Percentiles rank a stretch among this genome's conserved stretches.
phyloP scores from a whole-genome alignment of 2,329 filamentous ascomycete genomes.

The Dichotomopilus funicola region DNA sequence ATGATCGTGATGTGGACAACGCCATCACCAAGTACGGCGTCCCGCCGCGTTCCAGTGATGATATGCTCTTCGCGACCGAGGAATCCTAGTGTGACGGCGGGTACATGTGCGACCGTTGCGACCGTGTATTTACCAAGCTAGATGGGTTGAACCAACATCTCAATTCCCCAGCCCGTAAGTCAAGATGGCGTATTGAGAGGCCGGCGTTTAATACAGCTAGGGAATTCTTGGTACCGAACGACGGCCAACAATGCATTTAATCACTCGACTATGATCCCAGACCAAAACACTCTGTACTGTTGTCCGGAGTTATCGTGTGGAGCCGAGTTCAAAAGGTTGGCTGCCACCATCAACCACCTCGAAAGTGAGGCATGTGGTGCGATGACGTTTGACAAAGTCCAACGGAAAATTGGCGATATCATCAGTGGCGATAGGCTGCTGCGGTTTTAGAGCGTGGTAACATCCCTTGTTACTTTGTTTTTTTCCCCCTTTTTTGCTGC shows the following conservation, averaged over 20 bases:
- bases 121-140: conserved; percentile 33
- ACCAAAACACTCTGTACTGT: conserved; percentile 36
- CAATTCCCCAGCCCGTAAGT: conserved; percentile 45
- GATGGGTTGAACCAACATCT: conserved; percentile 45
- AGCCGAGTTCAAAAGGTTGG: conserved; percentile 35
- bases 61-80: conserved; percentile 30
- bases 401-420: conserved; percentile 23
- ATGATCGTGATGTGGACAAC: conserved; percentile 39
- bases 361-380: conserved; percentile 39
- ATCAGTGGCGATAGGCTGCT: conserved; percentile 18
- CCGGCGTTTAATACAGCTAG: too few relatives aligned
- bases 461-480: too few relatives aligned
- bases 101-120: conserved; percentile 52
- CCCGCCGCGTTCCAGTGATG: conserved; percentile 26
- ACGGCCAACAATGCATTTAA: too few relatives aligned
- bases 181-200: too few relatives aligned
- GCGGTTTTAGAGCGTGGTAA: conserved; percentile 1
- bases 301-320: conserved; percentile 33
- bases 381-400: conserved; percentile 34
- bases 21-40: conserved; percentile 46
- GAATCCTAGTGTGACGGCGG: conserved; percentile 38
- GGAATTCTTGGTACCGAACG: too few relatives aligned
- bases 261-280: conserved; percentile 23
- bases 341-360: conserved; percentile 36
- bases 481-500: too few relatives aligned